These are phyloP conservation scores for Gonapodya prolifera DNA, from an alignment of 192 early-diverging fungal genomes.

Conservation along the genomic window DNA sequence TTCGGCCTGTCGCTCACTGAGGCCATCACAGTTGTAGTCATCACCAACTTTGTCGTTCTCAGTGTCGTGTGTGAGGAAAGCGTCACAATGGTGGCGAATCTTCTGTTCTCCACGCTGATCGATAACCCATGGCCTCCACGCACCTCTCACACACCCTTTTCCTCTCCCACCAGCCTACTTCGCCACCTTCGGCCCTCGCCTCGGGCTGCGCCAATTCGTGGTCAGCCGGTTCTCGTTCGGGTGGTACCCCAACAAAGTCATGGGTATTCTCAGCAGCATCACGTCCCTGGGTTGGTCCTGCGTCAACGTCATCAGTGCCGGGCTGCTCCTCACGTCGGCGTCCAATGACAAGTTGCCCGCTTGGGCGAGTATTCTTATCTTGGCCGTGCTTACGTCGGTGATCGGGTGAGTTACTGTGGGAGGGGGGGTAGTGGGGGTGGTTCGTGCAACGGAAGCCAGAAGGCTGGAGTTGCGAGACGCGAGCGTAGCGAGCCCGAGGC, in stretches of 20 bases:
- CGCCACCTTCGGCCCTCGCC: conserved; percentile 19
- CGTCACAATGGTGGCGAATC: too few relatives aligned
- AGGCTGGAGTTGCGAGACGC: too few relatives aligned
- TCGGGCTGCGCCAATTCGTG: conserved; percentile 22
- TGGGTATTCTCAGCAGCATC: conserved; percentile 16
- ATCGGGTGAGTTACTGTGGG: too few relatives aligned
- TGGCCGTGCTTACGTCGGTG: conserved; percentile 14
- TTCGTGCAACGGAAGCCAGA: too few relatives aligned
- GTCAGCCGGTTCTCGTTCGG: conserved; percentile 22
- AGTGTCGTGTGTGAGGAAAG: conserved; percentile 8
- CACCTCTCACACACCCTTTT: background rate
- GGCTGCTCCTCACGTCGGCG: conserved; percentile 13
- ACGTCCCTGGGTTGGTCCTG: conserved; percentile 12
- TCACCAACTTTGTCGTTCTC: conserved; percentile 18
- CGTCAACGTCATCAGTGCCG: conserved; percentile 21
- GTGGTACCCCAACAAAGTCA: conserved; percentile 11
- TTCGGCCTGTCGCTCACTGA: conserved; percentile 16
- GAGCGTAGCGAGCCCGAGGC: too few relatives aligned
- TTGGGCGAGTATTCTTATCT: conserved; percentile 15
- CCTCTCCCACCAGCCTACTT: conserved; percentile 7
- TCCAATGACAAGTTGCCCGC: background rate
- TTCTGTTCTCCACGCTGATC: too few relatives aligned
- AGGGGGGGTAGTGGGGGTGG: too few relatives aligned
- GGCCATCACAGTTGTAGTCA: conserved; percentile 15
- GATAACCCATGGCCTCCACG: too few relatives aligned